Percentiles rank a stretch among this genome's conserved stretches.
These are phyloP conservation scores for Naumovozyma baii DNA, from an alignment of 805 yeast genomes.

Conservation along the genomic window DNA sequence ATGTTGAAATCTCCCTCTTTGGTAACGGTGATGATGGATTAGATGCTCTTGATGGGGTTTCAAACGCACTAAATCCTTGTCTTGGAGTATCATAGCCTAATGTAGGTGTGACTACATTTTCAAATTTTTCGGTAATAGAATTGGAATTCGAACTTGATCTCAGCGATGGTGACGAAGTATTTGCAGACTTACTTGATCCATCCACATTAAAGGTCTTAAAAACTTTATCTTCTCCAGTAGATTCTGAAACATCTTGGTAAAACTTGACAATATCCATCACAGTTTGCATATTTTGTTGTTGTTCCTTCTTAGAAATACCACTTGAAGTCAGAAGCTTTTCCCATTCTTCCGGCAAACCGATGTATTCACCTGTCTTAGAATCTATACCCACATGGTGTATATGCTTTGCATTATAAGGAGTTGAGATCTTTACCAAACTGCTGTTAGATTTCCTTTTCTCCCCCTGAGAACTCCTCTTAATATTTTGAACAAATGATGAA, in stretches of 20 bases:
- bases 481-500: constrained; percentile 34
- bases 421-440: constrained; percentile 51
- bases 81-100: constrained; percentile 2
- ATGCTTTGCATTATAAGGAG: constrained; percentile 84
- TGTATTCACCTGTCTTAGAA: constrained; percentile 70
- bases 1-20: not conserved
- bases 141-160: constrained; percentile 3
- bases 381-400: constrained; percentile 92
- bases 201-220: constrained; percentile 30
- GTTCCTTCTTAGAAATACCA: constrained; percentile 83
- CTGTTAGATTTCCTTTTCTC: constrained; percentile 34
- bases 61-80: constrained; percentile 14
- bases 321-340: constrained; percentile 69
- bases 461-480: constrained; percentile 19
- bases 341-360: constrained; percentile 93
- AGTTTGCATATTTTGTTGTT: constrained; percentile 85
- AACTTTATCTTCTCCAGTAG: constrained; percentile 33
- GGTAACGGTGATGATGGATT: constrained; percentile 1
- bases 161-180: not conserved
- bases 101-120: constrained; percentile 2
- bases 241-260: constrained; percentile 51
- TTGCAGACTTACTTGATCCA: constrained; percentile 4
- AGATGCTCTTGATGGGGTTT: constrained; percentile 1
- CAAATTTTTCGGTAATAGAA: not conserved
- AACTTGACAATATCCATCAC: constrained; percentile 86